Evolutionary conservation across 2,329 filamentous ascomycete species (phyloP).

Genomic region (Fusarium siculi): DNA sequence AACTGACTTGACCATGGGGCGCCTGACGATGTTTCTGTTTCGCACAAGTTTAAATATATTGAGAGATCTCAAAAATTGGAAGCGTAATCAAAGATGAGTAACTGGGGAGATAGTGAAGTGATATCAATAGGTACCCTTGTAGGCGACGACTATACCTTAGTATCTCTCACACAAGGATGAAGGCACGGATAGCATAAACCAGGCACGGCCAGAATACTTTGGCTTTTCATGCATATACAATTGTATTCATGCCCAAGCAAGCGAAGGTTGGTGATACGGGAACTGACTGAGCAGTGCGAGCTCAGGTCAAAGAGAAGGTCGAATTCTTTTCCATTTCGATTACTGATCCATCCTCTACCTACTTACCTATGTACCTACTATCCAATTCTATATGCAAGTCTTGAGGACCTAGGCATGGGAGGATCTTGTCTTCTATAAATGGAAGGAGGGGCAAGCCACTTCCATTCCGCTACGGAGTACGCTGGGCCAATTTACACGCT

Average conservation of each 20-base stretch:
- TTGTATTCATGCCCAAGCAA: background rate
- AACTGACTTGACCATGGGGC: background rate
- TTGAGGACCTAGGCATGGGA: background rate
- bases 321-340: background rate
- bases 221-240: background rate
- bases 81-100: background rate
- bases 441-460: conserved; percentile 30
- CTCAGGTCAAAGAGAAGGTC: background rate
- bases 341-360: background rate
- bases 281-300: background rate
- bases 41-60: background rate
- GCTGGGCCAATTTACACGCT: conserved; percentile 27
- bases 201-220: background rate
- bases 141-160: background rate
- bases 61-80: background rate
- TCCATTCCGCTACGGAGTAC: background rate
- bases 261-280: background rate
- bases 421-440: background rate
- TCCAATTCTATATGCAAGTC: background rate
- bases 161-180: background rate
- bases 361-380: too few species aligned
- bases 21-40: background rate
- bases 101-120: background rate
- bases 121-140: background rate
- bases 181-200: background rate